Conservation (phyloP, 2,329 filamentous ascomycete genomes). For the Colletotrichum sp. region DNA sequence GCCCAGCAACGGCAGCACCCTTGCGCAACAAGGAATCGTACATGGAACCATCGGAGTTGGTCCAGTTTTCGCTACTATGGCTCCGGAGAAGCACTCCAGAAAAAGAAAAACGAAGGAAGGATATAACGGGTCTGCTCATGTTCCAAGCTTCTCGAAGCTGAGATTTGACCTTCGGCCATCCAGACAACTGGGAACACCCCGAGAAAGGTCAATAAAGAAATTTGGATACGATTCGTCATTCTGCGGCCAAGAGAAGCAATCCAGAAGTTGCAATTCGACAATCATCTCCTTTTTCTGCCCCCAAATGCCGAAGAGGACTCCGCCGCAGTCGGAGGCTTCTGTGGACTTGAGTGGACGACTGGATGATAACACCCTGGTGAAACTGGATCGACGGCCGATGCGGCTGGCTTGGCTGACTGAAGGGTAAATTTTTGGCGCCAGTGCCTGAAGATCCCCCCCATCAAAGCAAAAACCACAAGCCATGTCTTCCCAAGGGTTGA, state of each 20-base stretch:
- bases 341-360: neutral
- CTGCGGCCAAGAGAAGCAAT: neutral
- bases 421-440: neutral
- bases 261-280: neutral
- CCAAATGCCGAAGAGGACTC: neutral
- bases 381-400: neutral
- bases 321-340: neutral
- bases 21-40: neutral
- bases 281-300: neutral
- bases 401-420: neutral
- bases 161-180: neutral
- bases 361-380: neutral
- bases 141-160: conserved; percentile 12
- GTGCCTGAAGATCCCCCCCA: neutral
- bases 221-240: neutral
- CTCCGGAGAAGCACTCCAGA: neutral
- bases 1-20: neutral
- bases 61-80: neutral
- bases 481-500: neutral
- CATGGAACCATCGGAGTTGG: neutral
- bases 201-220: neutral
- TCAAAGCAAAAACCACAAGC: neutral
- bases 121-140: neutral
- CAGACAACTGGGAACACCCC: neutral
- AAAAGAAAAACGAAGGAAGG: neutral